Evolutionary conservation across 371 early-diverging fungal species (phyloP), one percentile per base, ranked within the genome.

Genomic region (Syncephalastrum sp.): DNA sequence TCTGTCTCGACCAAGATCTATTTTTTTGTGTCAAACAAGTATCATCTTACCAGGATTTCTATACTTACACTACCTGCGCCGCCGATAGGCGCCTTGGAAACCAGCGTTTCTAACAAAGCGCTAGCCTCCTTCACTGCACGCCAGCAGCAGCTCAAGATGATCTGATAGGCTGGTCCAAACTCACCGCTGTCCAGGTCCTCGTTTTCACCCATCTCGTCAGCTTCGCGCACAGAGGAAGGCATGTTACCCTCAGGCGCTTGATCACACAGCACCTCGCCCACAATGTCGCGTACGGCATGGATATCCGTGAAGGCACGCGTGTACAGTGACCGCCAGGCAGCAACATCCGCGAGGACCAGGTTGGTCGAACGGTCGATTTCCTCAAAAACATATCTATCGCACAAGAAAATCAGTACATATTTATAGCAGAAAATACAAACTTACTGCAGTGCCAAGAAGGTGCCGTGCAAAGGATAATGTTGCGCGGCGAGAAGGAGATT

Each of bases 121-220:
- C 77, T 83, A 12, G 92, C 91, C 64, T 93, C 93, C 65, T 95
- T 96, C 53, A 96, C 84, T 13, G 93, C 92, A 54, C 96, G 82
- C 91, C 95, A 97, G 68, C 96, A 94, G 62, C 87, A 92, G 57
- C 91, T 91, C 53, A 95, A 66, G 42, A 95, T 88, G 17, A 92
- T 80, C 66, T 96, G 97, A 58, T 87, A 90, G 42, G 86, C 88
- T 7, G 88, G 88, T 0, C 86, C 85, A 15, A 63, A 50, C 8
- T 51, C 38, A 17, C 60, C 60, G n/a, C 48, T 17, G n/a, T 41
- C 19, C 10, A 23, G 38, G n/a, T 51, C 60, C 10, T 61, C 77
- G n/a, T 68, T 79, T 29, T 84, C 82, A 47, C 88, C 91, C 72
- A 84, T 84, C 53, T 88, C 87, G 12, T 33, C 38, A 33, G 38